Base-by-base conservation (phyloP, 2,329 filamentous ascomycete genomes). In the Didymella glomerata region DNA sequence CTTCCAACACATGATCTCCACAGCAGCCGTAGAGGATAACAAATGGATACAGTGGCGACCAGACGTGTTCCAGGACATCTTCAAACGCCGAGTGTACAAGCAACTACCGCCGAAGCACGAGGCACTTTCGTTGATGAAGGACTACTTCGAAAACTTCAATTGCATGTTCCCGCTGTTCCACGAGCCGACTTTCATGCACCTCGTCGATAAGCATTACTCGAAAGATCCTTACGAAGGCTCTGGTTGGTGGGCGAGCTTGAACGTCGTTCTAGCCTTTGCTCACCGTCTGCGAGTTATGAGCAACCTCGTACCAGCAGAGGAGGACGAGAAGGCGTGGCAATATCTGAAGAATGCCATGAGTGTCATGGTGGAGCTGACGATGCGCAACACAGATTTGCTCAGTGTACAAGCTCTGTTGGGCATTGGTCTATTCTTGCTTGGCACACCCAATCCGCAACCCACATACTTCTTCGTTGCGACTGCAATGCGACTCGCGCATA, bases 131-230 rank as follows among this genome's bases (percentile, higher is more conserved):
- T 81, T 98, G 36, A 86, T 97, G 61, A 92, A 90, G 77, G 95
- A 99, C 77, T 99, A 90, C 73, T 99, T 99, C 67, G 92, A 96
- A 72, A 97, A 97, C 79, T 98, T 99, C 84, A 99, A 99, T 81
- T 95, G 92, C 86, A 94, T 98, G 86, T 97, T 98, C 73, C 95
- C 95, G 6, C 83, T 99, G 4, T 99, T 97, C 72, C 95, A 99
- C 77, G 93, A 97, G 76, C 93, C 94, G 1, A 98, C 95, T 0
- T 99, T 99, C 74, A 98, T 98, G 92, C 93, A 97, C 73, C 83
- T 98, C 5, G 93, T 97, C 30, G 93, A 98, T 72, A 88, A 90
- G 67, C 94, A 98, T 75, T 99, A 98, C 77, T 96, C 93, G 0
- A 82, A 88, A 48, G 91, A 98, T 67, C 94, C 94, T 0, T 98